phyloP scores from a whole-genome alignment of 2,329 filamentous ascomycete species.

The Nannizzia gypsea region DNA sequence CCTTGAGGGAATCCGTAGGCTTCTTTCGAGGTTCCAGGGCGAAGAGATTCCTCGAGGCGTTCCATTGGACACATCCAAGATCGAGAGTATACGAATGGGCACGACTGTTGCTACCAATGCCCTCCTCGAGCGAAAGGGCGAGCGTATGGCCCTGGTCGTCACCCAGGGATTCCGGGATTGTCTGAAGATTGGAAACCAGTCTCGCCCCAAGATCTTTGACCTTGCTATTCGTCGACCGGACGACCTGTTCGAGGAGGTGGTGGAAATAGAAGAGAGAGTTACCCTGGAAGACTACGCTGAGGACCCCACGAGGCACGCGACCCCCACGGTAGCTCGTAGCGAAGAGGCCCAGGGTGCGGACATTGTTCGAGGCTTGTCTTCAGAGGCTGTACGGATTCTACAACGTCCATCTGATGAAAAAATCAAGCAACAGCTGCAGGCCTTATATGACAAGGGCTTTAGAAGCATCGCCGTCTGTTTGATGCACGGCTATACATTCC shows the following conservation, averaged over 20 bases:
- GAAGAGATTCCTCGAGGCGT: constrained; percentile 68
- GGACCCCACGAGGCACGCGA: constrained; percentile 56
- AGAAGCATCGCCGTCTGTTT: constrained; percentile 77
- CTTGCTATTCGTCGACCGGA: constrained; percentile 77
- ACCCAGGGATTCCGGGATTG: constrained; percentile 83
- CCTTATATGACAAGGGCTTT: constrained; percentile 58
- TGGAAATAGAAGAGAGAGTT: constrained; percentile 86
- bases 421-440: constrained; percentile 48
- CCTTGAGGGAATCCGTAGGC: constrained; percentile 76
- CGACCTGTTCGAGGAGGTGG: constrained; percentile 68
- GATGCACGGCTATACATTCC: constrained; percentile 88
- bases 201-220: constrained; percentile 80
- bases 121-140: constrained; percentile 77
- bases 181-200: constrained; percentile 81
- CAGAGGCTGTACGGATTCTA: constrained; percentile 62
- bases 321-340: constrained; percentile 31
- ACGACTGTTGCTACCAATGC: constrained; percentile 93
- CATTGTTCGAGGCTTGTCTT: constrained; percentile 59
- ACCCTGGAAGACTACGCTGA: constrained; percentile 88
- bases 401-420: constrained; percentile 45
- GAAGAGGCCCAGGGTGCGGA: constrained; percentile 38
- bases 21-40: constrained; percentile 65
- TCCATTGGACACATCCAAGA: constrained; percentile 65
- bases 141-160: constrained; percentile 75
- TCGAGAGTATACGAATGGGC: constrained; percentile 90